Conservation (phyloP, 192 early-diverging fungal species). For the Podila minutissima region DNA sequence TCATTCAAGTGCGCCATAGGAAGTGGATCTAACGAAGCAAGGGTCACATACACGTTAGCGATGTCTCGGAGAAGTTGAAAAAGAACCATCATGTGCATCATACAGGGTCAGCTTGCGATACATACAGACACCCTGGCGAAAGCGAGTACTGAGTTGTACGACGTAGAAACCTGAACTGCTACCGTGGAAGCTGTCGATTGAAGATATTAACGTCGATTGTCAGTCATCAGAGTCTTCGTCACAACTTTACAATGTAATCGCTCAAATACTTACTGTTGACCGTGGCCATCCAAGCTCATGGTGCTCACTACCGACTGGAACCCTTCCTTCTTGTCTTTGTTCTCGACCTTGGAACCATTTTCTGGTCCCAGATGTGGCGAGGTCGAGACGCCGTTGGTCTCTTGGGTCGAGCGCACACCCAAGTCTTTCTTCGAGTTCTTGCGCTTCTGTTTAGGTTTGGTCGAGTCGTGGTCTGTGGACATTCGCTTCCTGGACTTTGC, state of each 20-base stretch:
- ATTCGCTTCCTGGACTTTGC: constrained; percentile 22
- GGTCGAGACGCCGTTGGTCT: constrained; percentile 13
- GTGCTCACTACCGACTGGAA: constrained; percentile 70
- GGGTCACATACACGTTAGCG: too few species aligned
- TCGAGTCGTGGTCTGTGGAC: constrained; percentile 41
- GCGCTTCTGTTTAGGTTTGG: constrained; percentile 43
- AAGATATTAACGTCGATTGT: too few species aligned
- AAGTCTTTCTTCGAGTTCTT: constrained; percentile 15
- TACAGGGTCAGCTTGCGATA: background rate
- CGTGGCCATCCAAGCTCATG: constrained; percentile 77
- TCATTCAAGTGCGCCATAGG: constrained; percentile 51
- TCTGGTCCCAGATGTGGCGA: constrained; percentile 7
- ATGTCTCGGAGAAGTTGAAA: too few species aligned
- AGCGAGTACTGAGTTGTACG: constrained; percentile 69
- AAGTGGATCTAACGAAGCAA: constrained; percentile 22
- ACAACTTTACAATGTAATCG: too few species aligned
- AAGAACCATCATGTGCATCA: too few species aligned
- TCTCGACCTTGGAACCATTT: too few species aligned
- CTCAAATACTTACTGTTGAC: constrained; percentile 56
- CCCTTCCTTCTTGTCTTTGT: constrained; percentile 14
- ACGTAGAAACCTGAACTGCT: constrained; percentile 81
- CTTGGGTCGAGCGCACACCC: background rate
- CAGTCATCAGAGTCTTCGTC: too few species aligned
- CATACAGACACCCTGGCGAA: constrained; percentile 61
- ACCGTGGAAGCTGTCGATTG: constrained; percentile 67